Conservation (phyloP, 495 filamentous ascomycete genomes). For the Venustampulla echinocandica region DNA sequence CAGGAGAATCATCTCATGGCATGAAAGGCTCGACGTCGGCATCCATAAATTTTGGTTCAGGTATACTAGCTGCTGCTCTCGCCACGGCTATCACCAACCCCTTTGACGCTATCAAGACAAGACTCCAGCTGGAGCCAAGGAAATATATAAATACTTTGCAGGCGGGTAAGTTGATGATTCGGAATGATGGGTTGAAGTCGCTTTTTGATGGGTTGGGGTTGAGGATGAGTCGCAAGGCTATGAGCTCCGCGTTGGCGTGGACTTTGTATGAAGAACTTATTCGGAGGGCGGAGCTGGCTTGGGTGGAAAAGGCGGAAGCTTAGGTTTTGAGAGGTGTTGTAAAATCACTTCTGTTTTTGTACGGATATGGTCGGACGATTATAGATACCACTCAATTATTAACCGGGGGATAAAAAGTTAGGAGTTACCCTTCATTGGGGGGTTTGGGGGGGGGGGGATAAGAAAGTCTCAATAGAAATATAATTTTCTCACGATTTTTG, state of each 20-base stretch:
- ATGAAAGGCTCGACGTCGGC: slow-evolving; percentile 42
- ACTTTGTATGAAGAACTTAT: slow-evolving; percentile 94
- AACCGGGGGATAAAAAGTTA: no score
- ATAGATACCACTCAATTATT: slow-evolving; percentile 2
- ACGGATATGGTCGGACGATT: no score
- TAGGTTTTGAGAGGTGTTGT: slow-evolving; percentile 10
- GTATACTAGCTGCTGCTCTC: slow-evolving; percentile 66
- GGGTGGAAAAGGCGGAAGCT: slow-evolving; percentile 28
- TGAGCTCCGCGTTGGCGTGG: slow-evolving; percentile 90
- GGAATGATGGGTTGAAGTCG: slow-evolving; percentile 69
- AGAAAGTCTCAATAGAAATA: no score
- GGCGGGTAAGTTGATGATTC: slow-evolving; percentile 65
- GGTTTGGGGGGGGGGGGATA: no score
- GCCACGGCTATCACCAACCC: slow-evolving; percentile 89
- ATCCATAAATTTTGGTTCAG: slow-evolving; percentile 76
- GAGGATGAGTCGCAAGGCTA: slow-evolving; percentile 82
- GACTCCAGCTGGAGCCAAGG: slow-evolving; percentile 80
- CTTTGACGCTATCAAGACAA: slow-evolving; percentile 92
- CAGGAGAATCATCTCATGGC: slow-evolving; percentile 5
- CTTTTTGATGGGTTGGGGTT: slow-evolving; percentile 83
- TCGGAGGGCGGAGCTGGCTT: slow-evolving; percentile 58
- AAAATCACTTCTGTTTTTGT: slow-evolving; percentile 12
- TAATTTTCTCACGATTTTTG: no score
- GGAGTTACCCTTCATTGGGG: no score
- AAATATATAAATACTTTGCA: slow-evolving; percentile 80